phyloP scores from a whole-genome alignment of 2,329 filamentous ascomycete genomes.

The Botrytis sinoallii region DNA sequence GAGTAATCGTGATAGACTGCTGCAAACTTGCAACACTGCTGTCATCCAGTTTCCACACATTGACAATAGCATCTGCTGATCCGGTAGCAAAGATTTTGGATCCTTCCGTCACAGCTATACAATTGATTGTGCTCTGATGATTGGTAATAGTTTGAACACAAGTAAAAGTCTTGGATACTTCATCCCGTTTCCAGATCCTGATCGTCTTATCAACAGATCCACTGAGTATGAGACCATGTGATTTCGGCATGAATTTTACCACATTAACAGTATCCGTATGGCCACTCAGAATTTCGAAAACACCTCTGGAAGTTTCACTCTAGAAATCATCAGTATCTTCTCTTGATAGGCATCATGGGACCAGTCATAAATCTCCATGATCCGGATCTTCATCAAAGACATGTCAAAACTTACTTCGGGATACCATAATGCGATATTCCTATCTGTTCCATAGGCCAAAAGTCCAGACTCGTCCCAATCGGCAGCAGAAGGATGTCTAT shows the following conservation, averaged over 20 bases:
- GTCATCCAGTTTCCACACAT: slow-evolving; percentile 62
- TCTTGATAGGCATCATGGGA: not conserved
- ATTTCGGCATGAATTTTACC: slow-evolving; percentile 67
- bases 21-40: slow-evolving; percentile 50
- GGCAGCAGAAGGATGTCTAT: slow-evolving; percentile 82
- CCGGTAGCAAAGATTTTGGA: slow-evolving; percentile 66
- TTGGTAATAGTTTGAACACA: slow-evolving; percentile 52
- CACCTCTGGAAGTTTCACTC: slow-evolving; percentile 46
- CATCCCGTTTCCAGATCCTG: slow-evolving; percentile 63
- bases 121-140: slow-evolving; percentile 76
- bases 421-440: slow-evolving; percentile 85
- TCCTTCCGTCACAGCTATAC: slow-evolving; percentile 46
- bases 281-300: slow-evolving; percentile 66
- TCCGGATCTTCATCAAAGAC: not conserved
- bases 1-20: slow-evolving; percentile 69
- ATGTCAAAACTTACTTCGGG: slow-evolving; percentile 59
- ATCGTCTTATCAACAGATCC: slow-evolving; percentile 79
- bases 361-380: not conserved
- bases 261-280: slow-evolving; percentile 81
- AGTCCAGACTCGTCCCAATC: slow-evolving; percentile 78
- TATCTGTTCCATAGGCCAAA: slow-evolving; percentile 85
- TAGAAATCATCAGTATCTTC: slow-evolving; percentile 18
- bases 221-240: slow-evolving; percentile 63
- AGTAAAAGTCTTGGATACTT: slow-evolving; percentile 34
- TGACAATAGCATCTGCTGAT: slow-evolving; percentile 71